These are phyloP conservation scores for Beauveria caledonica DNA, from an alignment of 2,329 filamentous ascomycete species.

Conservation along the genomic window DNA sequence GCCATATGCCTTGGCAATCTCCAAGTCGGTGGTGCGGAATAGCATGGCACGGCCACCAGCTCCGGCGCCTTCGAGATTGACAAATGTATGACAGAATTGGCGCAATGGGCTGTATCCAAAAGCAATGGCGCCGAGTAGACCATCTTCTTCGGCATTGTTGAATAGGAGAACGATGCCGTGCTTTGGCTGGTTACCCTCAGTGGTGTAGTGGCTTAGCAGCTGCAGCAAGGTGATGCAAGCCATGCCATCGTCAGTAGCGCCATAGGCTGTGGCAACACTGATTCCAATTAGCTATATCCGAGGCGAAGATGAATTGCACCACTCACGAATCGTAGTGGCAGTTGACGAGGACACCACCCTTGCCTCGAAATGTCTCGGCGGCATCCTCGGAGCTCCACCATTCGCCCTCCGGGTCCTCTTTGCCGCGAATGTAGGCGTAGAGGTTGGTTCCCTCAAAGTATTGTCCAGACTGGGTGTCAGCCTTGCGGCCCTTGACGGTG, in stretches of 20 bases:
- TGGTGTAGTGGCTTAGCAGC: conserved; percentile 78
- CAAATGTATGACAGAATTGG: conserved; percentile 73
- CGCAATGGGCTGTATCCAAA: conserved; percentile 79
- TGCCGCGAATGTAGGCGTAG: conserved; percentile 82
- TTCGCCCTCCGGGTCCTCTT: conserved; percentile 59
- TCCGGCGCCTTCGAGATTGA: conserved; percentile 92
- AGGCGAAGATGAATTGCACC: too few species aligned
- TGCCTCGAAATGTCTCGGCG: conserved; percentile 41
- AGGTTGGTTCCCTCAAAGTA: conserved; percentile 94
- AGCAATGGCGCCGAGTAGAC: conserved; percentile 74
- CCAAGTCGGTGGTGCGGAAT: conserved; percentile 80
- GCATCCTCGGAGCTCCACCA: conserved; percentile 57
- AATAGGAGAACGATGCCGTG: conserved; percentile 76
- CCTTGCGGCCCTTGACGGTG: conserved; percentile 14
- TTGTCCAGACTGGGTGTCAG: conserved; percentile 37
- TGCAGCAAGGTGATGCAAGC: conserved; percentile 83
- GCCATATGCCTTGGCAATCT: conserved; percentile 74
- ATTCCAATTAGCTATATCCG: conserved; percentile 12
- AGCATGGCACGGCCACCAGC: conserved; percentile 81
- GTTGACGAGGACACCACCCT: conserved; percentile 81
- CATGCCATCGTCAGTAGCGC: conserved; percentile 89
- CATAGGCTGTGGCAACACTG: conserved; percentile 83
- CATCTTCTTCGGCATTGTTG: conserved; percentile 96
- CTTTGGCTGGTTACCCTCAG: conserved; percentile 60
- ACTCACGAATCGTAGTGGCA: conserved; percentile 76